Base-by-base conservation (phyloP, 1,284 basidiomycete species). In the Testicularia cyperi region DNA sequence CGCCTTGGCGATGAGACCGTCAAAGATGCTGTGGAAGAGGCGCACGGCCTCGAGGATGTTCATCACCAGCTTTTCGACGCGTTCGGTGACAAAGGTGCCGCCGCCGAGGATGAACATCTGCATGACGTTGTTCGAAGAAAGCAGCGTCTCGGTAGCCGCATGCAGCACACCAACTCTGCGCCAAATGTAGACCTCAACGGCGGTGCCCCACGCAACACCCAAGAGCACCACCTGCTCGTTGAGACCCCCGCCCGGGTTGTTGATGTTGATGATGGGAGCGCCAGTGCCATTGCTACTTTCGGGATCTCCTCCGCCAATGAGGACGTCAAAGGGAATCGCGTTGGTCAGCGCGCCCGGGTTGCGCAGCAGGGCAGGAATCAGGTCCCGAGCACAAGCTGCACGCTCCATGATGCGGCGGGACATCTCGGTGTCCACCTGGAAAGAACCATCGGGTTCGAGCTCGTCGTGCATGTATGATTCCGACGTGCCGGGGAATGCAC, bases 181-280 rank as follows among this genome's bases (percentile, higher is more conserved):
- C 61, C 61, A 64, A 36, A 64, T 64, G 42, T 64, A 64, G 14
- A 64, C 61, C 25, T 64, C 61, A 6, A 64, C 61, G 0, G 61
- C 61, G 4, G 61, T 64, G 15, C 61, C 61, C 55, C 54, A 60
- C n/a, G 61, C 61, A 0, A 64, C 53, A 2, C 61, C 61, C 2
- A 64, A 44, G 2, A 64, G 29, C 2, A 64, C 55, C 2, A 64
- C 46, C 18, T 64, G 61, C 39, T 64, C 61, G 44, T 49, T 64
- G 6, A 63, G 37, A 10, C 54, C 54, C n/a, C 57, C 57, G 9
- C 51, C 40, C 0, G 57, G 57, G 15, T 52, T 61, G 43, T 61
- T 45, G 43, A 61, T 55, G 43, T 55, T 61, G 33, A 61, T 43
- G 36, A 61, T 48, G 6, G 51, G 29, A 0, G 38, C 51, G 13